Conservation (phyloP, 768 basidiomycete genomes). For the Phaeolepiota aurea region DNA sequence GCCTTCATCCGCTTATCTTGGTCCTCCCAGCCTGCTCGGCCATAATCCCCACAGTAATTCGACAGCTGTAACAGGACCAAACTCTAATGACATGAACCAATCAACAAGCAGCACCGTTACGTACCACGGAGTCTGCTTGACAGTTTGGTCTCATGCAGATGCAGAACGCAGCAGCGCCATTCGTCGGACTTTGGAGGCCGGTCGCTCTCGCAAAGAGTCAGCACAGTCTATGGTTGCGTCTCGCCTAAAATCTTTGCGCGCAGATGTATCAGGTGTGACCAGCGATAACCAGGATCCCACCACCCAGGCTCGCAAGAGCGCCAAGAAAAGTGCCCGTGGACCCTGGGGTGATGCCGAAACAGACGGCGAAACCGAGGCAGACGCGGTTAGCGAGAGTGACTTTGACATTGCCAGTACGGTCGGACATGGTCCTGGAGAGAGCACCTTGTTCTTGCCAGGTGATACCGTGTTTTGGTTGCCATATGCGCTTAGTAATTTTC, state of each 20-base stretch:
- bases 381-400: slow-evolving; percentile 80
- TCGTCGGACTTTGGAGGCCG: slow-evolving; percentile 72
- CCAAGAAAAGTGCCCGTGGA: slow-evolving; percentile 53
- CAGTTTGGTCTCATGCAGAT: slow-evolving; percentile 95
- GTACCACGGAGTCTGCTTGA: slow-evolving; percentile 88
- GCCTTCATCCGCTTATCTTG: slow-evolving; percentile 74
- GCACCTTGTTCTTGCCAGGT: slow-evolving; percentile 80
- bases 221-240: slow-evolving; percentile 65
- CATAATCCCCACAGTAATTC: slow-evolving; percentile 28
- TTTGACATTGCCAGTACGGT: slow-evolving; percentile 76
- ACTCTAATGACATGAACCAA: slow-evolving; percentile 20
- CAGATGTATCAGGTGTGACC: slow-evolving; percentile 38
- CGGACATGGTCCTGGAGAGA: slow-evolving; percentile 79
- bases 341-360: slow-evolving; percentile 72
- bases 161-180: slow-evolving; percentile 80
- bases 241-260: slow-evolving; percentile 57
- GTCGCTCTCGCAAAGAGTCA: slow-evolving; percentile 71
- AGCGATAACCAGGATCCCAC: slow-evolving; percentile 44
- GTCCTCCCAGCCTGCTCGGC: slow-evolving; percentile 62
- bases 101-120: slow-evolving; percentile 47
- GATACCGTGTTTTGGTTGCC: slow-evolving; percentile 95
- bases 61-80: slow-evolving; percentile 20
- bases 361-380: slow-evolving; percentile 68
- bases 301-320: slow-evolving; percentile 45
- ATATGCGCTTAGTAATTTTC: slow-evolving; percentile 73